Conservation (phyloP, 345 rosid species). For the Xanthoceras sorbifolium region DNA sequence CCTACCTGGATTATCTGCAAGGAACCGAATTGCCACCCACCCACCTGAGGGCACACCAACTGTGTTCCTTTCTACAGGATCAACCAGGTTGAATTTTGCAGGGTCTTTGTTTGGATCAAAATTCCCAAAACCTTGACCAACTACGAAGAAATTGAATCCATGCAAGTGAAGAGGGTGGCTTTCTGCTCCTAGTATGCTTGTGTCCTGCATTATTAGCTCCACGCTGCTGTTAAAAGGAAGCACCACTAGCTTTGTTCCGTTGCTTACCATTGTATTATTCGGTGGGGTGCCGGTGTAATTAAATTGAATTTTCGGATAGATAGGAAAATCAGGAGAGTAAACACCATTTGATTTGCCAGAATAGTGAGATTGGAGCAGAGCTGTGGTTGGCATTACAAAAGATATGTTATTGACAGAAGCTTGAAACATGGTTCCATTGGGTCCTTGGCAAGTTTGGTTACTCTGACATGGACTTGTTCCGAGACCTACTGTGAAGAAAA, state of each 20-base stretch:
- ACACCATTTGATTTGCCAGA: constrained; percentile 50
- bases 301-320: constrained; percentile 40
- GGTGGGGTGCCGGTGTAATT: constrained; percentile 63
- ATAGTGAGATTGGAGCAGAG: constrained; percentile 66
- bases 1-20: constrained; percentile 73
- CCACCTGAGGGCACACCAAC: constrained; percentile 68
- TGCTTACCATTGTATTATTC: constrained; percentile 59
- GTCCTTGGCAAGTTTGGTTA: constrained; percentile 72
- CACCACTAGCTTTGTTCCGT: constrained; percentile 60
- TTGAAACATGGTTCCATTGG: constrained; percentile 62
- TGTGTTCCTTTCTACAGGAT: constrained; percentile 64
- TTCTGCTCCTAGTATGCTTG: constrained; percentile 71
- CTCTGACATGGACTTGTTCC: constrained; percentile 63
- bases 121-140: constrained; percentile 74
- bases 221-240: constrained; percentile 59
- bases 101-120: constrained; percentile 54
- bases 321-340: constrained; percentile 50
- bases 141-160: constrained; percentile 72
- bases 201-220: constrained; percentile 68
- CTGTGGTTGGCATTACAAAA: constrained; percentile 57
- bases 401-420: constrained; percentile 66
- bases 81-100: constrained; percentile 55
- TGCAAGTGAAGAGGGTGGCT: constrained; percentile 79
- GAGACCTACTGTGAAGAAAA: constrained; percentile 65
- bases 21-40: constrained; percentile 70